phyloP scores from a whole-genome alignment of 169 alveolate genomes.

The Toxoplasma gondii region DNA sequence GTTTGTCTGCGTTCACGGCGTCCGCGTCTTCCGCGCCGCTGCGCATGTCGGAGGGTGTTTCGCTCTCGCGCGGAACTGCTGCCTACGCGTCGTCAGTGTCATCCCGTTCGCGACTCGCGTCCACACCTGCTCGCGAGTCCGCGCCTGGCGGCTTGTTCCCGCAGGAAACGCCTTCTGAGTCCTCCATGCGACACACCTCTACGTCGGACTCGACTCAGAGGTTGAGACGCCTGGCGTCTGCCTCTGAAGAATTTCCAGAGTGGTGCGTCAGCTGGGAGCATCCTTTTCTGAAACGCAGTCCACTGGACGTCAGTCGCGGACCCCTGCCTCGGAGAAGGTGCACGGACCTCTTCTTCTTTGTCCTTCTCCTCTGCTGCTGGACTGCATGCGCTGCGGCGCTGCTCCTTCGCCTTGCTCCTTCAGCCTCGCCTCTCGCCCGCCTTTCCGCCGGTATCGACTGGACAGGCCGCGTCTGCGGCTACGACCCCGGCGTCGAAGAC shows the following conservation, averaged over 20 bases:
- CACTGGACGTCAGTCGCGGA: constrained; percentile 47
- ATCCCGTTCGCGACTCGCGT: background rate
- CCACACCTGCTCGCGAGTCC: background rate
- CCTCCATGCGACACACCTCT: background rate
- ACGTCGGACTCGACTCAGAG: background rate
- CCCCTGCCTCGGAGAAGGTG: constrained; percentile 4
- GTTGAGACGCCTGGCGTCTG: background rate
- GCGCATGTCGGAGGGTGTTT: no score
- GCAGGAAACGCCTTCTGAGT: background rate
- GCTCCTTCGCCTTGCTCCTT: background rate
- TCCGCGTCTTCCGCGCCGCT: background rate
- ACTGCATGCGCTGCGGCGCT: background rate
- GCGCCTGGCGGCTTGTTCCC: background rate
- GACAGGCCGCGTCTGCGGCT: constrained; percentile 47
- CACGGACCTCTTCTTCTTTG: constrained; percentile 22
- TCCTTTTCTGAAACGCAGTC: constrained; percentile 22
- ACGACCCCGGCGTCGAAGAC: constrained; percentile 35
- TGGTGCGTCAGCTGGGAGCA: constrained; percentile 16
- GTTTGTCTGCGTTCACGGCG: no score
- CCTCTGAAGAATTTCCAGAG: background rate
- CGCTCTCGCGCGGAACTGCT: background rate
- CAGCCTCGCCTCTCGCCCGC: background rate
- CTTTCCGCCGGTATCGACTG: constrained; percentile 53
- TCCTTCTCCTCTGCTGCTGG: background rate
- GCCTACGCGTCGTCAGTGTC: background rate